These are phyloP conservation scores for Pseudophaeomoniella oleicola DNA, from an alignment of 2,329 filamentous ascomycete species.

Conservation along the genomic window DNA sequence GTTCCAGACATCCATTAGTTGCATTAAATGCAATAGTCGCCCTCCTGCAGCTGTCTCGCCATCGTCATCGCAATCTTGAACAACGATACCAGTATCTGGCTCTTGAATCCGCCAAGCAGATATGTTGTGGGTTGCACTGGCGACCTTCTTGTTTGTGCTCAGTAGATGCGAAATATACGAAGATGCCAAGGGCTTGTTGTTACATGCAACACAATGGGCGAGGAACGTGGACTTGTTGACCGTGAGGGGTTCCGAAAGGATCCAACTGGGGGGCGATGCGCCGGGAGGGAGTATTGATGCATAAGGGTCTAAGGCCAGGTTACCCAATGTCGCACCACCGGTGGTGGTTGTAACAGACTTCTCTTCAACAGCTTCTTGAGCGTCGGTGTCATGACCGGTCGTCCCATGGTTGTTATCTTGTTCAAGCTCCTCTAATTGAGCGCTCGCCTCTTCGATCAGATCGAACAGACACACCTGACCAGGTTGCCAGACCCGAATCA, in stretches of 20 bases:
- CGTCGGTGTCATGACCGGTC: conserved; percentile 14
- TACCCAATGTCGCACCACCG: conserved; percentile 1
- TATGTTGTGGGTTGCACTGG: conserved; percentile 88
- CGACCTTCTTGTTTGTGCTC: conserved; percentile 66
- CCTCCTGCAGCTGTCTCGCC: conserved; percentile 86
- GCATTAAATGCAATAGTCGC: conserved; percentile 74
- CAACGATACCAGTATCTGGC: conserved; percentile 35
- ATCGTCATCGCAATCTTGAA: conserved; percentile 91
- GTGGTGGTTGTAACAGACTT: neutral
- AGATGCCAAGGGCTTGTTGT: conserved; percentile 2
- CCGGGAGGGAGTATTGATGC: conserved; percentile 20
- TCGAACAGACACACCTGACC: conserved; percentile 82
- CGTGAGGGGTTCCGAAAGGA: conserved; percentile 54
- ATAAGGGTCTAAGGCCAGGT: conserved; percentile 8
- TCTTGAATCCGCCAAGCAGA: conserved; percentile 73
- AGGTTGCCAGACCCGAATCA: conserved; percentile 53
- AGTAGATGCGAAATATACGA: conserved; percentile 62
- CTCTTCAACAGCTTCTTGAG: conserved; percentile 8
- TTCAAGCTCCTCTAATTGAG: conserved; percentile 40
- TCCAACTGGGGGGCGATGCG: conserved; percentile 48
- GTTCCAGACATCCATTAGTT: conserved; percentile 88
- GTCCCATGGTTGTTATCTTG: conserved; percentile 17
- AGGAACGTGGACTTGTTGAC: conserved; percentile 85
- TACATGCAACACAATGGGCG: conserved; percentile 49
- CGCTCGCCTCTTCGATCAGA: conserved; percentile 54